A percentile compares a stretch with the other conserved stretches of the same genome.
Conservation (phyloP, 805 yeast genomes). For the Zygotorulaspora florentina region DNA sequence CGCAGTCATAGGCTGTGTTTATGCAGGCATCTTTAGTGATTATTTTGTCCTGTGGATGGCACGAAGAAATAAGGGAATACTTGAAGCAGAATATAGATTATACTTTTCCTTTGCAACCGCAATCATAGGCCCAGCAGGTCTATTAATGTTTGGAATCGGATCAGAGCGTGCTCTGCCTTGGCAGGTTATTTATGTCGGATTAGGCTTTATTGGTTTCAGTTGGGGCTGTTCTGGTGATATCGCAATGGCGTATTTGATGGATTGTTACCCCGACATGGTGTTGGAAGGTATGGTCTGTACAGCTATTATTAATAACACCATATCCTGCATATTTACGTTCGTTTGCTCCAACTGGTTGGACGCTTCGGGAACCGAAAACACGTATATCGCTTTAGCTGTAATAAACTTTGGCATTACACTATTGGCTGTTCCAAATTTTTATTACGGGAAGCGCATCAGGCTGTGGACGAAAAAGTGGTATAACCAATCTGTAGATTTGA, state of each 20-base stretch:
- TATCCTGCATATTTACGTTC: conserved; percentile 65
- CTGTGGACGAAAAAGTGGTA: conserved; percentile 55
- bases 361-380: conserved; percentile 51
- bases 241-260: conserved; percentile 64
- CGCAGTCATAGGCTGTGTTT: conserved; percentile 60
- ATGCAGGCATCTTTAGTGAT: conserved; percentile 60
- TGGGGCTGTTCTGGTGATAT: conserved; percentile 71
- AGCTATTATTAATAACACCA: conserved; percentile 55
- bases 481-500: conserved; percentile 47
- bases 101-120: conserved; percentile 55
- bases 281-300: conserved; percentile 71
- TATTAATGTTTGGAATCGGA: conserved; percentile 62
- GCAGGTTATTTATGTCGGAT: conserved; percentile 53
- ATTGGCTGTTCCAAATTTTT: conserved; percentile 52
- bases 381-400: conserved; percentile 58
- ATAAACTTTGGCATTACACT: conserved; percentile 57
- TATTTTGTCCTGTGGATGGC: conserved; percentile 59
- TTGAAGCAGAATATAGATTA: conserved; percentile 62
- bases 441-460: conserved; percentile 58
- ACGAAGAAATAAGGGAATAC: conserved; percentile 53
- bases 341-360: conserved; percentile 59
- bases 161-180: conserved; percentile 52
- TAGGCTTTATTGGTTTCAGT: conserved; percentile 63
- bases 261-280: conserved; percentile 63
- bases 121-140: conserved; percentile 56